phyloP scores from a whole-genome alignment of 2,329 filamentous ascomycete genomes.

The Aspergillus neotritici region DNA sequence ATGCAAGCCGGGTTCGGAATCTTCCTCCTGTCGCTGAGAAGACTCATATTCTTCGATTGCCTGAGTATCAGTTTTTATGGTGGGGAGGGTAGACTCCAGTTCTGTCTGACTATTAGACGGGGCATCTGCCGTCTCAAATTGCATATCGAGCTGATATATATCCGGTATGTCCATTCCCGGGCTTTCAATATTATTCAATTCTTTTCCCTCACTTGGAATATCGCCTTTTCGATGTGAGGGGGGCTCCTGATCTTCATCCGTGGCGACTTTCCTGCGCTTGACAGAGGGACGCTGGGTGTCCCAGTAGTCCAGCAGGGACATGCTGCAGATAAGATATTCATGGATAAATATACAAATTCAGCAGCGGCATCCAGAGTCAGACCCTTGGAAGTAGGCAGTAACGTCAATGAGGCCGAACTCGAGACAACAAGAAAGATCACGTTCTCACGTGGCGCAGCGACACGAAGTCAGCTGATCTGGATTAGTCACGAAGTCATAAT shows the following conservation, averaged over 20 bases:
- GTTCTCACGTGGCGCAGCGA: constrained; percentile 14
- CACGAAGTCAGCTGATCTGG: constrained; percentile 28
- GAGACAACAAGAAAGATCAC: background rate
- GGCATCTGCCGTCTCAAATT: constrained; percentile 24
- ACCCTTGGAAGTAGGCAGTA: no score
- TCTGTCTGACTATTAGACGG: constrained; percentile 51
- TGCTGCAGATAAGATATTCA: constrained; percentile 17
- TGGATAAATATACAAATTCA: constrained; percentile 5
- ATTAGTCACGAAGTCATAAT: constrained; percentile 12
- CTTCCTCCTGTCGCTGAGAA: constrained; percentile 48
- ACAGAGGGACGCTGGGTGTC: constrained; percentile 25
- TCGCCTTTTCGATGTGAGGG: constrained; percentile 7
- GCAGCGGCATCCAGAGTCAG: background rate
- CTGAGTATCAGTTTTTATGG: constrained; percentile 59
- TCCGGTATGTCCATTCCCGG: constrained; percentile 17
- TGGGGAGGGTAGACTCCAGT: constrained; percentile 65
- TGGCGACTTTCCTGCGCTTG: constrained; percentile 29
- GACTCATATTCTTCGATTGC: constrained; percentile 76
- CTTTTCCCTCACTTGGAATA: constrained; percentile 1
- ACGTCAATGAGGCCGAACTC: no score
- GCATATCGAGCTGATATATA: constrained; percentile 22
- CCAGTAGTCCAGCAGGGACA: constrained; percentile 36
- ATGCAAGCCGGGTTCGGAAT: constrained; percentile 36
- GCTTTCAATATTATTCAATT: background rate
- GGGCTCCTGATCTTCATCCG: constrained; percentile 6